Base-by-base conservation (phyloP, 768 basidiomycete species). In the Sarcodon sp. region DNA sequence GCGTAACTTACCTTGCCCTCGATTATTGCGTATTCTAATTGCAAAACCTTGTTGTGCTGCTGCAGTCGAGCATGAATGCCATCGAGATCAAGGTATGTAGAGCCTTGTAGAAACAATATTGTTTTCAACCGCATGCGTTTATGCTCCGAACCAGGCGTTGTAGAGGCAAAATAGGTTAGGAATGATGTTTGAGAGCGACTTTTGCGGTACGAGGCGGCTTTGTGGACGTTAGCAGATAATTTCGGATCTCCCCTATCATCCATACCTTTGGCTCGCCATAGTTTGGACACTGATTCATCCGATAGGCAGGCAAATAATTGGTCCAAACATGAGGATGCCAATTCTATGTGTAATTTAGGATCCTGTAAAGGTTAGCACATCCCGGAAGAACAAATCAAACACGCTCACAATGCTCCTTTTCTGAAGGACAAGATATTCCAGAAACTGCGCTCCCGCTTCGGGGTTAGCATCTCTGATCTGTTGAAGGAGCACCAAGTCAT, bases 361-460 rank as follows among this genome's bases (percentile, higher is more conserved):
- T 81, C 77, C 80, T 86, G 50, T 11, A 18, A 50, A 27, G 39
- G 10, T n/a, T 10, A 45, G 44, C 13, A 3, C 4, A 6, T 10
- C 12, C 46, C 7, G n/a, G 39, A 46, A 15, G 31, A 27, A 35
- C 32, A 47, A 0, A 34, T 27, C 15, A n/a, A 43, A 15, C 3
- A 10, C 7, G 61, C 73, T 10, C 55, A 83, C 84, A 37, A 66
- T 66, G 55, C 73, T 80, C 43, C 79, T 75, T 53, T 78, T 77
- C 47, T 76, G 74, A 18, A 94, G 64, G 2, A 93, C 79, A 1
- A 93, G 66, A 61, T 89, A 79, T 57, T 94, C 91, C 3, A 96
- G 67, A 59, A 80, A 93, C 52, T 76, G 75, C 34, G 72, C 68
- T 2, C 77, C 88, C 15, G 83, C 84, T 6, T 61, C 64, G n/a